Conservation (phyloP, 139 green algal species). For the Haematococcus sp. region DNA sequence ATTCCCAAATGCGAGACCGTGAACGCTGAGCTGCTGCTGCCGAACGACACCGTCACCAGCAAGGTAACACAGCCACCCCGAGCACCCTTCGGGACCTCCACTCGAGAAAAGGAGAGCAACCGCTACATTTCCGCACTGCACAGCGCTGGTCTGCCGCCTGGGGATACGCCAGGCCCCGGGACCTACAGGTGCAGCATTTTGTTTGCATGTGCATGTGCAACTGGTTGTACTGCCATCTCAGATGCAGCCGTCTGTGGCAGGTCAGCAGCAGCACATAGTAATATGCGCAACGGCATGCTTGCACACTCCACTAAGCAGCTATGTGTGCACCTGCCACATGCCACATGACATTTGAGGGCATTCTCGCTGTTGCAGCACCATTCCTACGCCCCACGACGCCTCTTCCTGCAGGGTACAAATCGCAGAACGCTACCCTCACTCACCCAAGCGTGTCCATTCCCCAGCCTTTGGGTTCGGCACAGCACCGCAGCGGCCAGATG, state of each 20-base stretch:
- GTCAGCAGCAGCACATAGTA: too few relatives aligned
- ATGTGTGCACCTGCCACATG: too few relatives aligned
- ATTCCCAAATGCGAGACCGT: too few relatives aligned
- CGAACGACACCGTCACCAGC: too few relatives aligned
- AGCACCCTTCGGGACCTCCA: background rate
- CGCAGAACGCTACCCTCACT: conserved; percentile 2
- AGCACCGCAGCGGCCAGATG: background rate
- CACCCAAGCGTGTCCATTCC: background rate
- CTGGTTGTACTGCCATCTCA: too few relatives aligned
- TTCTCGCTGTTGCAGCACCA: background rate
- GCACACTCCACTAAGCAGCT: too few relatives aligned
- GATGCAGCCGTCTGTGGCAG: too few relatives aligned
- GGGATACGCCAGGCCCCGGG: background rate
- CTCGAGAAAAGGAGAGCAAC: conserved; percentile 2
- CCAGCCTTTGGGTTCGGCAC: background rate
- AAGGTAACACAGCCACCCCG: background rate
- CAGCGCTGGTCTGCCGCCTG: background rate
- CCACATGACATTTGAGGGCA: too few relatives aligned
- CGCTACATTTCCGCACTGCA: conserved; percentile 1
- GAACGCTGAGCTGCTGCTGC: too few relatives aligned
- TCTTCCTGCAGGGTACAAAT: background rate
- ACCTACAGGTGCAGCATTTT: background rate
- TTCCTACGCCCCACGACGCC: too few relatives aligned
- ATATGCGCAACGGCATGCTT: too few relatives aligned
- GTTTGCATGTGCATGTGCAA: too few relatives aligned